Conservation (phyloP, 495 filamentous ascomycete species). For the Tricharina praecox region DNA sequence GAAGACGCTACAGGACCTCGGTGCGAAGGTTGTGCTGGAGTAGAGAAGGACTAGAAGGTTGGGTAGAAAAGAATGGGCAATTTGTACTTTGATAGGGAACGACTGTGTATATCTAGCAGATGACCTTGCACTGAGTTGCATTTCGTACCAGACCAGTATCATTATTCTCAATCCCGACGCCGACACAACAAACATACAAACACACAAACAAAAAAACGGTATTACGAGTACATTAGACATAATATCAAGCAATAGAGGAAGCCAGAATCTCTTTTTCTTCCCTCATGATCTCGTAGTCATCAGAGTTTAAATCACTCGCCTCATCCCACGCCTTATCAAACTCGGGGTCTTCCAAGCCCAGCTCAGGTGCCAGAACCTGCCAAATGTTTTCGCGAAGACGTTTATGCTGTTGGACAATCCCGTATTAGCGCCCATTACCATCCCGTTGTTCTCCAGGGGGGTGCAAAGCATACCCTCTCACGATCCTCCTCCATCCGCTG, state of each 20-base stretch:
- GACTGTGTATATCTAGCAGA: neutral
- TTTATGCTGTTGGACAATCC: constrained; percentile 61
- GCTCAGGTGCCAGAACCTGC: constrained; percentile 42
- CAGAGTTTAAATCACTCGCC: constrained; percentile 61
- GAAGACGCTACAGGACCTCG: constrained; percentile 77
- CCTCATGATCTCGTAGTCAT: constrained; percentile 53
- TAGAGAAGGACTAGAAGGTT: constrained; percentile 31
- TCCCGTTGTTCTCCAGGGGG: no score
- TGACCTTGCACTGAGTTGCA: neutral
- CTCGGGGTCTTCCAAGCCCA: constrained; percentile 40
- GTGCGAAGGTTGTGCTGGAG: constrained; percentile 77
- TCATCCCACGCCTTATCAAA: constrained; percentile 65
- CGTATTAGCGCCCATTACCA: no score
- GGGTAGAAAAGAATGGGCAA: neutral
- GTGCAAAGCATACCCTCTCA: constrained; percentile 37
- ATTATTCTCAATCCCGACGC: neutral
- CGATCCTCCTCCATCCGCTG: constrained; percentile 94
- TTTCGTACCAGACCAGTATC: neutral
- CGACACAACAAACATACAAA: no score
- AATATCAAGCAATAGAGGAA: neutral
- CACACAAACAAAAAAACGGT: neutral
- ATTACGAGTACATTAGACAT: neutral
- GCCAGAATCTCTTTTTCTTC: constrained; percentile 45
- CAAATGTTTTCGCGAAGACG: constrained; percentile 74
- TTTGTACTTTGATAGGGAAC: constrained; percentile 1